These are phyloP conservation scores for Phytophthora megakarya DNA, from an alignment of 352 stramenopile species.

Conservation along the genomic window DNA sequence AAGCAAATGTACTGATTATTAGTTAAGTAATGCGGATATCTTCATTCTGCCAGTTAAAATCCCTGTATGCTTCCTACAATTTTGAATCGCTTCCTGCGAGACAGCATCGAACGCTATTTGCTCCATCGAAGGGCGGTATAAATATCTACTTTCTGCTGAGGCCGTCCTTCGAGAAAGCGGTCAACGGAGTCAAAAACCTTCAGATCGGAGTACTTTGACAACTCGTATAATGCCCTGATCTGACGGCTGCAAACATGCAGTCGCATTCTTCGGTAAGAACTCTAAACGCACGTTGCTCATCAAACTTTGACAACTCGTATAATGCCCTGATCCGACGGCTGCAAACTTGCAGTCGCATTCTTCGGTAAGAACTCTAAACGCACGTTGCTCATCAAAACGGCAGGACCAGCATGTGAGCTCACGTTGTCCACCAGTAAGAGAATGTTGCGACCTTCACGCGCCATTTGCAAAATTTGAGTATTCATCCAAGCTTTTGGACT, in stretches of 20 bases:
- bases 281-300: no score
- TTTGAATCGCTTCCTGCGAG: background rate
- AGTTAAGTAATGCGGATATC: background rate
- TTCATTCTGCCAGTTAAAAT: background rate
- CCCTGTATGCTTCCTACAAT: background rate
- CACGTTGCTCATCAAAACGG: background rate
- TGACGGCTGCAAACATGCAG: background rate
- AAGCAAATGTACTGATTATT: background rate
- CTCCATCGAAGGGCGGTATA: slow-evolving; percentile 1
- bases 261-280: background rate
- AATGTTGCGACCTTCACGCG: background rate
- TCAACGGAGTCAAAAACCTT: slow-evolving; percentile 1
- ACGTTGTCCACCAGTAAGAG: background rate
- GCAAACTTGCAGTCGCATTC: background rate
- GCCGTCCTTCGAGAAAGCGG: background rate
- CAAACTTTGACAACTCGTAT: background rate
- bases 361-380: background rate
- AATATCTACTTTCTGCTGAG: slow-evolving; percentile 2
- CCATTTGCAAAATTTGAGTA: background rate
- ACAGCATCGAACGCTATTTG: background rate
- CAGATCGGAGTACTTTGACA: background rate
- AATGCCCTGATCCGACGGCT: background rate
- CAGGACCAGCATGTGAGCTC: background rate
- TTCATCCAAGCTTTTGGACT: background rate
- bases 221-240: background rate